Base-by-base conservation (phyloP, 257 asterid species). In the Knoxia roxburghii region DNA sequence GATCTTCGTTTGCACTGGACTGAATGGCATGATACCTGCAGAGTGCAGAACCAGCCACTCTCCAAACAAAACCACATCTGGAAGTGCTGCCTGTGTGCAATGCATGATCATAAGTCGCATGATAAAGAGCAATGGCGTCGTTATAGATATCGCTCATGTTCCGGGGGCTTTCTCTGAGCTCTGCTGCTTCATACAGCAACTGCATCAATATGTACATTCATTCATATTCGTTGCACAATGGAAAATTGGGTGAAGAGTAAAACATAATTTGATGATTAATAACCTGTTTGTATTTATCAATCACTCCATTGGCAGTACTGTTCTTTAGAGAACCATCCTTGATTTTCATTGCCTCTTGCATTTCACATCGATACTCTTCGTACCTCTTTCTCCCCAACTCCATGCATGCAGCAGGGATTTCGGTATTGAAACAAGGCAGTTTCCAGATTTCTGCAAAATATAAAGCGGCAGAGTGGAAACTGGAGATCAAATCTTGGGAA, bases 51-150 rank as follows among this genome's bases (percentile, higher is more conserved):
- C 95, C 93, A 0, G 97, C 96, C 29, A 91, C 86, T 70, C 49
- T 85, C 97, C 98, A 91, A 1, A 88, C 95, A 75, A 88, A 91
- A 30, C 77, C 49, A 51, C 96, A 91, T 75, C 56, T 86, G 43
- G 33, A 39, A 0, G 75, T 70, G 0, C 57, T 75, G 15, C 35
- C 17, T 48, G 0, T 5, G 5, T 30, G 14, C 21, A 12, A 61
- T 2, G 90, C 91, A 12, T 70, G 33, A 59, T 85, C 75, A 27
- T 85, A 91, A 1, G 83, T 73, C 0, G 78, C 75, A 0, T 80
- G 76, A 66, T 88, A 91, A 37, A 91, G 71, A 6, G 98, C 98
- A 27, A 89, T 60, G 4, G 98, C 94, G 62, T 88, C 91, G 11
- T 75, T 65, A 3, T 74, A 80, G 40, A 86, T 80, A 40, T 75